Evolutionary conservation across 495 filamentous ascomycete genomes (phyloP).

Genomic region (Pyrenula aspistea): DNA sequence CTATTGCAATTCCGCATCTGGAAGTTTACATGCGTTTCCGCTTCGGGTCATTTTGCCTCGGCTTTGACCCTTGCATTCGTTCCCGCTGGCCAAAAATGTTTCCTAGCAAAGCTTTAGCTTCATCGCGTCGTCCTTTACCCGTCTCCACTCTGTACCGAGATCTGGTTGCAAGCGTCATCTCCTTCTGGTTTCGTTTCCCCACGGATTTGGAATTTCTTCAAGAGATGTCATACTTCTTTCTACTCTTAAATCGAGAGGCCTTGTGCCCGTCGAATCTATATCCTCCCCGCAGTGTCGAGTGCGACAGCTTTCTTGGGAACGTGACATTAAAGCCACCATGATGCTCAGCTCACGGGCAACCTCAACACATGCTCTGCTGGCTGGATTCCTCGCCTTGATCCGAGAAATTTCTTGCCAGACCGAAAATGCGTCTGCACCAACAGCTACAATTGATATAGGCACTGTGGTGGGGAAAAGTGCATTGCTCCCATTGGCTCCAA

Average conservation of each 20-base stretch:
- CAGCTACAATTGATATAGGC: not conserved
- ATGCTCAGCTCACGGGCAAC: too few species aligned
- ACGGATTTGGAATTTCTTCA: not conserved
- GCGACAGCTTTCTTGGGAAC: too few species aligned
- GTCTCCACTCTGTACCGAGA: too few species aligned
- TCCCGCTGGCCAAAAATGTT: not conserved
- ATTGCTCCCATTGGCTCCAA: not conserved
- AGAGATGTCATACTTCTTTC: not conserved
- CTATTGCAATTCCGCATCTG: not conserved
- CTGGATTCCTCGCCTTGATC: not conserved
- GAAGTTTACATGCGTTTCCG: not conserved
- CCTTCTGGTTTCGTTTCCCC: not conserved
- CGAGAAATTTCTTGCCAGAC: not conserved
- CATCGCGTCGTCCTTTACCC: too few species aligned
- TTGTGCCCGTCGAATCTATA: too few species aligned
- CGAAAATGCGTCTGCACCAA: not conserved
- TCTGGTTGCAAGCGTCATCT: not conserved
- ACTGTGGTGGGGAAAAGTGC: not conserved
- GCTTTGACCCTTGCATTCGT: not conserved
- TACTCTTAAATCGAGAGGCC: too few species aligned
- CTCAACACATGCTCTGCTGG: not conserved
- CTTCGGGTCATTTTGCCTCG: not conserved
- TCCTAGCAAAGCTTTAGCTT: too few species aligned
- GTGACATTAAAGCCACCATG: too few species aligned
- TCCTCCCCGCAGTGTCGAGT: too few species aligned